phyloP scores from a whole-genome alignment of 208 protist genomes.

The Trichomonas tenax region DNA sequence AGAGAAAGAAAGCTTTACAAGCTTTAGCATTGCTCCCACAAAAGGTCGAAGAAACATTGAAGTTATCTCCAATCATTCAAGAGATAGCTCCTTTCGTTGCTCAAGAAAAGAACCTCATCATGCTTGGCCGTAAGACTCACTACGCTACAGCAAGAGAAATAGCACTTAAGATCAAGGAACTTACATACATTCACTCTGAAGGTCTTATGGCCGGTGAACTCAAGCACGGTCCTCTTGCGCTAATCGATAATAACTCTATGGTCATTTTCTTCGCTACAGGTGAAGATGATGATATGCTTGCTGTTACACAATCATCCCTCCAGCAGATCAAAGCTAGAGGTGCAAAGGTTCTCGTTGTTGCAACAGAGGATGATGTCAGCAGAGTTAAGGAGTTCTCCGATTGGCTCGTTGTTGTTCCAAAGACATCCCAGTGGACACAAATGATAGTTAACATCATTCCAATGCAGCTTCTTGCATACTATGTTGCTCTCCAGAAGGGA shows the following conservation, averaged over 20 bases:
- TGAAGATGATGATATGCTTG: background rate
- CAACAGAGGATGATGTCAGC: background rate
- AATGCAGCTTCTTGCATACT: slow-evolving; percentile 32
- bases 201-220: slow-evolving; percentile 23
- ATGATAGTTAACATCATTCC: slow-evolving; percentile 29
- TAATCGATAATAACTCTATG: background rate
- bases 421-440: background rate
- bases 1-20: background rate
- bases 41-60: background rate
- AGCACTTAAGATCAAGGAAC: slow-evolving; percentile 32
- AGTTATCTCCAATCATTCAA: slow-evolving; percentile 29
- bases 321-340: background rate
- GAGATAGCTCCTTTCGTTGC: slow-evolving; percentile 41
- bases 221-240: slow-evolving; percentile 27
- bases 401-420: background rate
- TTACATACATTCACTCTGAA: slow-evolving; percentile 29
- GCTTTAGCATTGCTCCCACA: background rate
- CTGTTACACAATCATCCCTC: too few species aligned
- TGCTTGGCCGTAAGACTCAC: slow-evolving; percentile 41
- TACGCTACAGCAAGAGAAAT: slow-evolving; percentile 38
- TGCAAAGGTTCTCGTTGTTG: background rate
- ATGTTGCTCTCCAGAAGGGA: slow-evolving; percentile 15
- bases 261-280: background rate
- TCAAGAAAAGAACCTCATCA: slow-evolving; percentile 38
- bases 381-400: background rate